Percentiles rank a stretch among this genome's conserved stretches.
phyloP scores from a whole-genome alignment of 1,284 basidiomycete species.

The Vanrija sp. region DNA sequence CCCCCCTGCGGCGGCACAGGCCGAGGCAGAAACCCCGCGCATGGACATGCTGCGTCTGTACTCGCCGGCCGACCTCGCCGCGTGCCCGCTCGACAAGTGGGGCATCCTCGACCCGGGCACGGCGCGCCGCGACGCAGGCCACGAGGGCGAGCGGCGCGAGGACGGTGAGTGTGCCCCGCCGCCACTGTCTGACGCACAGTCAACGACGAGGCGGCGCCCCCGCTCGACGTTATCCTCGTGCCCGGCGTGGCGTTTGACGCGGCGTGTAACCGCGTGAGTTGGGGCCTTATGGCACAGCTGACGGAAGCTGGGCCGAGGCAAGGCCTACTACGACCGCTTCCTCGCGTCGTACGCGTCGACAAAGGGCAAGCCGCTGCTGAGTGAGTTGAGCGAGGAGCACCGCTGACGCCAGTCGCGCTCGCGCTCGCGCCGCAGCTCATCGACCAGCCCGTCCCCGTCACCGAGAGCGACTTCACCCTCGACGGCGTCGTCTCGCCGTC shows the following conservation, averaged over 20 bases:
- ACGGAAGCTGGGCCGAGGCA: constrained; percentile 46
- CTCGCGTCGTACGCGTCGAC: constrained; percentile 29
- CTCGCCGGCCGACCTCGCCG: constrained; percentile 30
- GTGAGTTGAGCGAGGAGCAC: constrained; percentile 17
- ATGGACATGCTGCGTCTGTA: constrained; percentile 48
- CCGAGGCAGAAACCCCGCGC: constrained; percentile 15
- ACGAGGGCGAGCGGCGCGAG: constrained; percentile 23
- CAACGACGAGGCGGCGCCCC: constrained; percentile 18
- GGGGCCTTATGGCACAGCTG: not conserved
- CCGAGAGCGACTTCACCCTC: constrained; percentile 33
- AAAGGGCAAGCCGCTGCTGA: constrained; percentile 30
- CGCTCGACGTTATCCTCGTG: constrained; percentile 42
- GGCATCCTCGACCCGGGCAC: constrained; percentile 45
- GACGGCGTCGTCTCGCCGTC: constrained; percentile 39
- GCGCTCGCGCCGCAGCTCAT: constrained; percentile 41
- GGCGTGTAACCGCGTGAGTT: constrained; percentile 40
- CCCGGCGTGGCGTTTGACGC: constrained; percentile 47
- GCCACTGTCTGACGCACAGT: constrained; percentile 12
- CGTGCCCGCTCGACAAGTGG: constrained; percentile 45
- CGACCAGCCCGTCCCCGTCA: constrained; percentile 31
- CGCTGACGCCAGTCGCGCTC: constrained; percentile 36
- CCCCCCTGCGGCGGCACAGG: constrained; percentile 5
- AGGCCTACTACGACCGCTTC: constrained; percentile 47
- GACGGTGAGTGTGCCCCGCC: constrained; percentile 29
- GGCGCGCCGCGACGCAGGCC: constrained; percentile 20